These are phyloP conservation scores for Cnidoscolus chayamansa DNA, from an alignment of 441 rosid species.

Conservation along the genomic window DNA sequence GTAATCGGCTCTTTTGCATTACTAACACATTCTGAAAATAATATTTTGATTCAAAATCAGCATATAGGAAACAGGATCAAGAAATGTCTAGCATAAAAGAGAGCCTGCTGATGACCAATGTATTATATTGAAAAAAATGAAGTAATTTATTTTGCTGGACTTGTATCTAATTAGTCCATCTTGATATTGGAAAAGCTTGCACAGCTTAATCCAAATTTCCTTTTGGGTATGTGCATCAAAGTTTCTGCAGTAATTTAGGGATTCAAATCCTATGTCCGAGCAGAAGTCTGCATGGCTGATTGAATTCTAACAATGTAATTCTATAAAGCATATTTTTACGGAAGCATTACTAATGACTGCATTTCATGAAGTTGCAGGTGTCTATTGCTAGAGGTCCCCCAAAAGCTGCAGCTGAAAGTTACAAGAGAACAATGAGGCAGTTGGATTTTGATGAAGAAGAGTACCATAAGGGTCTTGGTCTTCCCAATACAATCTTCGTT, in stretches of 20 bases:
- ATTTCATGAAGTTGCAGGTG: slow-evolving; percentile 33
- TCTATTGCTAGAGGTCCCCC: slow-evolving; percentile 52
- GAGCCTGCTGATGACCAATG: neutral
- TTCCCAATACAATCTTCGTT: slow-evolving; percentile 30
- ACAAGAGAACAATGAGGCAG: slow-evolving; percentile 30
- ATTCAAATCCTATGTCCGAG: neutral
- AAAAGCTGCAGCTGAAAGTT: slow-evolving; percentile 37
- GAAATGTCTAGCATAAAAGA: neutral
- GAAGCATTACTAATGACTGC: neutral
- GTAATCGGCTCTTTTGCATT: neutral
- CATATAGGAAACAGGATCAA: neutral
- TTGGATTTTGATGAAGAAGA: slow-evolving; percentile 32
- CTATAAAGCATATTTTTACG: neutral
- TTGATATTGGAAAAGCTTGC: neutral
- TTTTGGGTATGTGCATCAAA: neutral
- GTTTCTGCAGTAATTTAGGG: neutral
- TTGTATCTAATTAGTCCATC: neutral
- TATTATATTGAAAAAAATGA: neutral
- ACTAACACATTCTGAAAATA: neutral
- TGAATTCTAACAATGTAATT: neutral
- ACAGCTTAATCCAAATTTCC: neutral
- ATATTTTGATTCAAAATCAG: neutral
- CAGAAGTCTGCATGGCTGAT: neutral
- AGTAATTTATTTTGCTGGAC: neutral
- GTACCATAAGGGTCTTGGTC: slow-evolving; percentile 27